Base-by-base conservation (phyloP, 371 early-diverging fungal species). In the Cokeromyces recurvatus region DNA sequence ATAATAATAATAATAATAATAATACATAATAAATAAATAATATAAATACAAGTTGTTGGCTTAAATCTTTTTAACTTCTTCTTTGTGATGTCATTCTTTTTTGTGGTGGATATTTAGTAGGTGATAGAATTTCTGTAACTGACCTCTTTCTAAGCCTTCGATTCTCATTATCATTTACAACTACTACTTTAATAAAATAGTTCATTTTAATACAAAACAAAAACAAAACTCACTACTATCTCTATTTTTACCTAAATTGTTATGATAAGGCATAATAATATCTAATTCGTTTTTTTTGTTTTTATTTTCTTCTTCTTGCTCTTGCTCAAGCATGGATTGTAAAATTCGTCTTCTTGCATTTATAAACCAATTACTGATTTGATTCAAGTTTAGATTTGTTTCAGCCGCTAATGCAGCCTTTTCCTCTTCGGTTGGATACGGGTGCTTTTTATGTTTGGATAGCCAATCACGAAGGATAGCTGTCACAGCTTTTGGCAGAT, bases 351-450 rank as follows among this genome's bases (percentile, higher is more conserved):
- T 63, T 23, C 92, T 59, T 0, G 91, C 90, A 66, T 92, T 92
- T 45, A 92, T 89, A 56, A 90, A 90, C 91, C 91, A 90, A 55
- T 90, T 86, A 47, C 84, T 87, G 39, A 88, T 81, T 57, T 90
- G 91, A 43, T 81, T 81, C 44, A 84, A 46, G 5, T 72, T 81
- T 43, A 92, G 55, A 12, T 81, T 82, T 0, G 90, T 89, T 16
- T 77, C 68, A 32, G 67, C 57, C 0, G 79, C 75, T 32, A 90
- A 65, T 24, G 55, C 53, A 35, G 66, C 67, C 62, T 92, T 92
- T 48, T 89, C 85, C 12, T 81, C 82, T 49, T 89, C 90, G 21
- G 78, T 82, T 1, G 92, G 92, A 59, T 89, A 92, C 10, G 92
- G 91, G 44, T 90, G 82, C 44, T 73, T 78, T 27, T 81, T 79